phyloP scores from a whole-genome alignment of 2,329 filamentous ascomycete genomes.

The Trichoderma polysporum region DNA sequence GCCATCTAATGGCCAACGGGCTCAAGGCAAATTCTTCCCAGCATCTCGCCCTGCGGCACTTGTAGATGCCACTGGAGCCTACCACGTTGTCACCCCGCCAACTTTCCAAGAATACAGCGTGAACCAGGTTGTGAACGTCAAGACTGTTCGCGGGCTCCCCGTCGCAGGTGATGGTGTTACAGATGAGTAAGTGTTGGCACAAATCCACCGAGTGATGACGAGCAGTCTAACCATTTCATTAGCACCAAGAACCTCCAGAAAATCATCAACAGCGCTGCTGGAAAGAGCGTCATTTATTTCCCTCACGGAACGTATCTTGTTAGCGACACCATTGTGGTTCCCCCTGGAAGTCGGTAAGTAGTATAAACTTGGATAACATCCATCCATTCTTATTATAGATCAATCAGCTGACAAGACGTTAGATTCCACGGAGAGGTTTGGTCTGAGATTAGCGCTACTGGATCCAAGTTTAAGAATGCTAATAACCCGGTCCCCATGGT shows the following conservation, averaged over 20 bases:
- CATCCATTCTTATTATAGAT: background rate
- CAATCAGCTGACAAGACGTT: background rate
- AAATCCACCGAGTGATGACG: background rate
- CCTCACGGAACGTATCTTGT: constrained; percentile 49
- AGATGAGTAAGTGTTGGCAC: constrained; percentile 33
- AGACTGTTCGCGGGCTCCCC: constrained; percentile 38
- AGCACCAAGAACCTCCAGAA: constrained; percentile 24
- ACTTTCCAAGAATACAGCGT: constrained; percentile 41
- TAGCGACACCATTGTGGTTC: constrained; percentile 53
- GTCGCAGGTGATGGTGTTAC: constrained; percentile 44
- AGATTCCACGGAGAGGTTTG: constrained; percentile 24
- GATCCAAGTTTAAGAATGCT: constrained; percentile 45
- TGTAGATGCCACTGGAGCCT: constrained; percentile 20
- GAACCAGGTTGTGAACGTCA: constrained; percentile 47
- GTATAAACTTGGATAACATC: too few species aligned
- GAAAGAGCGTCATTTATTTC: constrained; percentile 43
- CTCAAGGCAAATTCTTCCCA: constrained; percentile 23
- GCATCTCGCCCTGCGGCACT: constrained; percentile 18
- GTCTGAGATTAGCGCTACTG: constrained; percentile 41
- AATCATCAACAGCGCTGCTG: constrained; percentile 25
- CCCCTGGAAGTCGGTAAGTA: constrained; percentile 21
- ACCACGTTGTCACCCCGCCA: constrained; percentile 18
- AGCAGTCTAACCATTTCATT: background rate
- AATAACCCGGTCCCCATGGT: constrained; percentile 46
- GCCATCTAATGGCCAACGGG: constrained; percentile 16